Evolutionary conservation across 2,329 filamentous ascomycete genomes (phyloP).

Genomic region (Colletotrichum acutatum): DNA sequence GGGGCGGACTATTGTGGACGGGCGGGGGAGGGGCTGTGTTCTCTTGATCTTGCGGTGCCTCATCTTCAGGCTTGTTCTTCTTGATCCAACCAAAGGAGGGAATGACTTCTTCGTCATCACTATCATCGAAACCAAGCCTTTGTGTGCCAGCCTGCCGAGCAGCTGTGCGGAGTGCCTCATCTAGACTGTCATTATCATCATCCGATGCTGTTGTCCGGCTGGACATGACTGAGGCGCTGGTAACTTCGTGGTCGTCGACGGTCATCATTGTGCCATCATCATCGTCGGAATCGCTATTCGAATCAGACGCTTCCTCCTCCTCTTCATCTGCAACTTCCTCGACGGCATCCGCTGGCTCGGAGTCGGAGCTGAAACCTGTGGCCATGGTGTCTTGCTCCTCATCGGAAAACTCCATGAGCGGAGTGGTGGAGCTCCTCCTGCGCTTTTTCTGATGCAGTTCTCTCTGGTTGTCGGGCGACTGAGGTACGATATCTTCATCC

Average conservation of each 20-base stretch:
- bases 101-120: conserved; percentile 73
- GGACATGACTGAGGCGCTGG: conserved; percentile 74
- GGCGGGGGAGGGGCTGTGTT: conserved; percentile 46
- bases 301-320: conserved; percentile 51
- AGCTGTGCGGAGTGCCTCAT: conserved; percentile 82
- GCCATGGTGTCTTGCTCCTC: conserved; percentile 75
- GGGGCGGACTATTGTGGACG: background rate
- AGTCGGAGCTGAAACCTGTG: conserved; percentile 81
- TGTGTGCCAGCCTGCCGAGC: conserved; percentile 80
- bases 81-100: conserved; percentile 81
- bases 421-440: conserved; percentile 74
- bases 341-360: conserved; percentile 65
- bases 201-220: conserved; percentile 63
- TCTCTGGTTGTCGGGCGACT: conserved; percentile 73
- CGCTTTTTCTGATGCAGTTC: conserved; percentile 67
- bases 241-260: conserved; percentile 82
- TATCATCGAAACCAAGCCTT: conserved; percentile 62
- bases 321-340: conserved; percentile 67
- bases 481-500: conserved; percentile 65
- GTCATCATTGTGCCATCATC: conserved; percentile 86
- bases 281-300: conserved; percentile 72
- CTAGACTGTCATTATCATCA: conserved; percentile 74
- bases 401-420: conserved; percentile 72
- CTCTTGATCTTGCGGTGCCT: conserved; percentile 56
- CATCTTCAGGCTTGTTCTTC: conserved; percentile 53